Evolutionary conservation across 2,329 filamentous ascomycete species (phyloP).

Genomic region (Fusarium sp.): DNA sequence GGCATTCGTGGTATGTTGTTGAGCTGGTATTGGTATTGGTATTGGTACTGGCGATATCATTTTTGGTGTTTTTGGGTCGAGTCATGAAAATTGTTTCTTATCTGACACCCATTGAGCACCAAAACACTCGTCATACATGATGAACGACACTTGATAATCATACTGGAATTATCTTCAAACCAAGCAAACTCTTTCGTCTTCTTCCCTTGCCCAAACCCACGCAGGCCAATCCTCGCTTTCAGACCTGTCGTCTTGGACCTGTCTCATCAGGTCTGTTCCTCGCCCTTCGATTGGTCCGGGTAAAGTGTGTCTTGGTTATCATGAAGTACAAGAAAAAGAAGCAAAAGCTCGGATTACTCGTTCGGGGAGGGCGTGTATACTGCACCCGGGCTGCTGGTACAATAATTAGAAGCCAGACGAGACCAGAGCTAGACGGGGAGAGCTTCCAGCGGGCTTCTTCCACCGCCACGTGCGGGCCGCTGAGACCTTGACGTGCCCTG

Average conservation of each 20-base stretch:
- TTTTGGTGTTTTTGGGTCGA: conserved; percentile 29
- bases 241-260: not conserved
- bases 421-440: not conserved
- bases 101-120: not conserved
- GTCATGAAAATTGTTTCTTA: conserved; percentile 2
- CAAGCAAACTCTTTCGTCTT: not conserved
- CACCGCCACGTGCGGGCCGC: conserved; percentile 34
- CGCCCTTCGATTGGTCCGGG: conserved; percentile 33
- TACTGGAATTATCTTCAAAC: not conserved
- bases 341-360: conserved; percentile 29
- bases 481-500: conserved; percentile 23
- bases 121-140: not conserved
- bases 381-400: conserved; percentile 24
- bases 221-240: conserved; percentile 14
- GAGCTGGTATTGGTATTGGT: not conserved
- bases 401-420: not conserved
- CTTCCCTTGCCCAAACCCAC: not conserved
- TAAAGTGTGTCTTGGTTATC: conserved; percentile 24
- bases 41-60: conserved; percentile 21
- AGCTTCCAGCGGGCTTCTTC: conserved; percentile 22
- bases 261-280: conserved; percentile 19
- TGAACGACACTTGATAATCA: not conserved
- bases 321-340: conserved; percentile 3
- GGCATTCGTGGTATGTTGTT: conserved; percentile 14
- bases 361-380: conserved; percentile 22